phyloP scores from a whole-genome alignment of 257 asterid species.

The Anisodus tanguticus region DNA sequence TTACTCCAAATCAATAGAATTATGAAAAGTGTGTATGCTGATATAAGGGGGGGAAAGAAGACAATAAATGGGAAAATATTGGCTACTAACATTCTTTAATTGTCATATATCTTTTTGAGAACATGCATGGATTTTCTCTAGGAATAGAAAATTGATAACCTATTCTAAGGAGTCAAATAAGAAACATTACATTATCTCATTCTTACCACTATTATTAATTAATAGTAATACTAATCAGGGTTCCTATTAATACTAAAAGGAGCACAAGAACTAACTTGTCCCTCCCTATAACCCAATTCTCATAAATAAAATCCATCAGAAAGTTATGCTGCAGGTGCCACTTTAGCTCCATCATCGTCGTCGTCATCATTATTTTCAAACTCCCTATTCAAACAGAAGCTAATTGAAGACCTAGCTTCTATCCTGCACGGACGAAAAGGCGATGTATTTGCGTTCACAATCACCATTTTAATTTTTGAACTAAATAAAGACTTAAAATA shows the following conservation, averaged over 20 bases:
- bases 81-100: not conserved
- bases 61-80: not conserved
- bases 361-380: constrained; percentile 31
- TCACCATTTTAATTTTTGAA: not conserved
- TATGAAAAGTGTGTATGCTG: not conserved
- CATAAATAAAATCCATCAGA: no score
- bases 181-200: no score
- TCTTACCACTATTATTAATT: no score
- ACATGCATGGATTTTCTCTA: not conserved
- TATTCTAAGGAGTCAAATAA: not conserved
- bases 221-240: no score
- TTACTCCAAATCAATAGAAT: not conserved
- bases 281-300: no score
- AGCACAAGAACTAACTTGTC: no score
- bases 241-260: no score
- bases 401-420: not conserved
- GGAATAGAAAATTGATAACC: not conserved
- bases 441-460: not conserved
- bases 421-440: not conserved
- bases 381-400: not conserved
- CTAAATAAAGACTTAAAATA: no score
- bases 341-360: constrained; percentile 33
- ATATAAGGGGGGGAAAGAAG: not conserved
- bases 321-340: constrained; percentile 32
- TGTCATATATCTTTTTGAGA: no score